These are phyloP conservation scores for Aspergillus sp. DNA, from an alignment of 2,329 filamentous ascomycete species.

Conservation along the genomic window DNA sequence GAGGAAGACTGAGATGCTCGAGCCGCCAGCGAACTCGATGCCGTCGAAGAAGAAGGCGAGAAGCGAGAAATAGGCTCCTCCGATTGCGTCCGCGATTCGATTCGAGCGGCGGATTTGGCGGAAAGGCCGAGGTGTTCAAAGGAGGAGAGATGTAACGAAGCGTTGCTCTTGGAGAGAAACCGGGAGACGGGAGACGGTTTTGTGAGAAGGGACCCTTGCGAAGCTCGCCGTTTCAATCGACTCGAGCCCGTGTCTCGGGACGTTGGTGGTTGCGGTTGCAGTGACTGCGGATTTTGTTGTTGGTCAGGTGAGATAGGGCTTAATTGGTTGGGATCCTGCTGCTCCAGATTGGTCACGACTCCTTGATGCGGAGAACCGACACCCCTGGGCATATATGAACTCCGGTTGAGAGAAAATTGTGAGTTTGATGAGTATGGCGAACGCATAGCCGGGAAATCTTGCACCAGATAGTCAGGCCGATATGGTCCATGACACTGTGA, in stretches of 20 bases:
- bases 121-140: conserved; percentile 50
- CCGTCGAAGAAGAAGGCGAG: conserved; percentile 34
- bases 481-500: conserved; percentile 32
- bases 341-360: conserved; percentile 13
- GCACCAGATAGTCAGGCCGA: conserved; percentile 23
- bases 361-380: conserved; percentile 15
- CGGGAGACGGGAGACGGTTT: conserved; percentile 36
- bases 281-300: conserved; percentile 1
- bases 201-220: conserved; percentile 35
- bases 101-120: conserved; percentile 22
- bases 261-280: conserved; percentile 6
- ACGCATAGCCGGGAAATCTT: conserved; percentile 31
- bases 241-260: conserved; percentile 18
- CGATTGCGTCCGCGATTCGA: conserved; percentile 29
- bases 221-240: conserved; percentile 36
- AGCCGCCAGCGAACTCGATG: conserved; percentile 30
- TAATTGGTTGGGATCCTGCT: conserved; percentile 11
- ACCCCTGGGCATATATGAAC: conserved; percentile 17
- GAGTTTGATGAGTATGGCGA: conserved; percentile 20
- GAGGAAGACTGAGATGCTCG: conserved; percentile 36
- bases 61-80: conserved; percentile 30
- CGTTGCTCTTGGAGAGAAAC: conserved; percentile 36
- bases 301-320: conserved; percentile 22
- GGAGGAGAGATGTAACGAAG: conserved; percentile 51
- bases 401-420: conserved; percentile 18